Percentiles rank a stretch among this genome's conserved stretches.
phyloP scores from a whole-genome alignment of 768 basidiomycete genomes.

The Macrolepiota fuliginosa region DNA sequence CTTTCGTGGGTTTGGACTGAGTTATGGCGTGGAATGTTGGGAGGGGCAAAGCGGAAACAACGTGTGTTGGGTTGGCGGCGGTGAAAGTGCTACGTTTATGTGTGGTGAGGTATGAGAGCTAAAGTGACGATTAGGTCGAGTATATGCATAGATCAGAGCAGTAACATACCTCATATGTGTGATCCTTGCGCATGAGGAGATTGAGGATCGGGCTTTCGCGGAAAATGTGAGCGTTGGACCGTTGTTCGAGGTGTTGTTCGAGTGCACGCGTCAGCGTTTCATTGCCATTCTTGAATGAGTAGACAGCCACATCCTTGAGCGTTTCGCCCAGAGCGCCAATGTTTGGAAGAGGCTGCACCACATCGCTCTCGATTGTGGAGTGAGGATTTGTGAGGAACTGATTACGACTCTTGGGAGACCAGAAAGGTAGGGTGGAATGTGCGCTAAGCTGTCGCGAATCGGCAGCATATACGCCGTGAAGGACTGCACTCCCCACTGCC shows the following conservation, averaged over 20 bases:
- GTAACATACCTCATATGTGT: slow-evolving; percentile 43
- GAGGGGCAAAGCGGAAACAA: slow-evolving; percentile 79
- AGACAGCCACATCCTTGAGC: slow-evolving; percentile 69
- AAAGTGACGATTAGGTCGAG: slow-evolving; percentile 6
- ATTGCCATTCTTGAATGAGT: slow-evolving; percentile 79
- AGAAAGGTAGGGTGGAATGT: slow-evolving; percentile 45
- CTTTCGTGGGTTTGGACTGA: slow-evolving; percentile 13
- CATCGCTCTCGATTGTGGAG: background rate
- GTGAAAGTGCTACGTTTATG: background rate
- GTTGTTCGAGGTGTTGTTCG: slow-evolving; percentile 38
- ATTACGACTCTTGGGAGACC: slow-evolving; percentile 18
- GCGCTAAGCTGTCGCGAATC: slow-evolving; percentile 76
- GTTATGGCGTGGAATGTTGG: slow-evolving; percentile 46
- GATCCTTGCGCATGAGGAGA: slow-evolving; percentile 31
- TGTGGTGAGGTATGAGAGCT: slow-evolving; percentile 1
- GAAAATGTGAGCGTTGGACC: slow-evolving; percentile 58
- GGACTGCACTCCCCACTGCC: slow-evolving; percentile 73
- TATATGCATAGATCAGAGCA: background rate
- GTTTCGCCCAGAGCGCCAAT: slow-evolving; percentile 44
- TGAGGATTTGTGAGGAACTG: slow-evolving; percentile 24
- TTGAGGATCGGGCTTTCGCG: slow-evolving; percentile 36
- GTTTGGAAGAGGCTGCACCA: slow-evolving; percentile 1
- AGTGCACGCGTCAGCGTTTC: slow-evolving; percentile 61
- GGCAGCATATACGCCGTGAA: slow-evolving; percentile 92
- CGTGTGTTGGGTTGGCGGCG: slow-evolving; percentile 47